Conservation (phyloP, 108 stramenopile genomes). For the Aurantiochytrium sp. region DNA sequence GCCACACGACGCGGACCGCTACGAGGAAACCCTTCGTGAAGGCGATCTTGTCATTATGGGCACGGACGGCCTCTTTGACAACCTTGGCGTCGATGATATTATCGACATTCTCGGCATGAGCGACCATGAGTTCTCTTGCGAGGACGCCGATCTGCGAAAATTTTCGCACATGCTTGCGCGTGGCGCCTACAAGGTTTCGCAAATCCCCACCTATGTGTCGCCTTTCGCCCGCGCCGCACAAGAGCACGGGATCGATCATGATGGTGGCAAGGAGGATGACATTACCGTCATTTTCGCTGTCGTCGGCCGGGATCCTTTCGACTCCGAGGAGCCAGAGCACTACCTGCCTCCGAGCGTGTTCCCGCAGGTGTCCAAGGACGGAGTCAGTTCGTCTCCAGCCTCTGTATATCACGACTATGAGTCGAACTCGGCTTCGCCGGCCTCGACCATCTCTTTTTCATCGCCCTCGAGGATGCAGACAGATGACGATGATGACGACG, state of each 20-base stretch:
- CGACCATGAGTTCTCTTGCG: not conserved
- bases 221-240: not conserved
- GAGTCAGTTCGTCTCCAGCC: not conserved
- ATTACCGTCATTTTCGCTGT: not conserved
- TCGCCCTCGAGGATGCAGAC: not conserved
- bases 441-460: not conserved
- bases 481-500: not conserved
- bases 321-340: not conserved
- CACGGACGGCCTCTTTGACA: constrained; percentile 34
- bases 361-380: not conserved
- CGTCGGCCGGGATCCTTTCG: not conserved
- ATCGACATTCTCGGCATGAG: not conserved
- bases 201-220: not conserved
- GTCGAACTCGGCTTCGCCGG: not conserved
- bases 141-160: not conserved
- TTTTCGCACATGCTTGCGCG: not conserved
- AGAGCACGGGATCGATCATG: not conserved
- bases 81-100: not conserved
- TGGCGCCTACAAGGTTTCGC: not conserved
- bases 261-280: not conserved
- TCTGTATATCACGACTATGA: constrained; percentile 10
- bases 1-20: constrained; percentile 18
- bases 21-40: not conserved
- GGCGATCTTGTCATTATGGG: constrained; percentile 26
- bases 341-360: not conserved